Evolutionary conservation across 352 stramenopile species (phyloP), one percentile per base, ranked within the genome.

Genomic region (Phytophthora pseudosyringae): DNA sequence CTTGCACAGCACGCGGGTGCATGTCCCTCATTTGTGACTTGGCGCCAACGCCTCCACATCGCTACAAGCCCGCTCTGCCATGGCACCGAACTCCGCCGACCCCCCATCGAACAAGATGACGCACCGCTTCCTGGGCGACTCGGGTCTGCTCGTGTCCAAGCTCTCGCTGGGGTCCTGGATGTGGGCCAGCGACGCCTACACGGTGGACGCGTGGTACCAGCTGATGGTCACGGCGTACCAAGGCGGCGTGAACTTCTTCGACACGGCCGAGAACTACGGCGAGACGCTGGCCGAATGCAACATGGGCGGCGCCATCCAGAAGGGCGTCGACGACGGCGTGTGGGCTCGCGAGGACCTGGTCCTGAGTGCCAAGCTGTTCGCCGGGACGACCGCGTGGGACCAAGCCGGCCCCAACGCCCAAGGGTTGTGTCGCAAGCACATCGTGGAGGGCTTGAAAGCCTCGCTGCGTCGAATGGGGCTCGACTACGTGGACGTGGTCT

Each of bases 331-430:
- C 51, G 51, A 44, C 21, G 48, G 48, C 2, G 16, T 55, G 7
- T 55, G 48, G 48, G 26, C 10, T 16, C 68, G 79, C 2, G 78
- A 88, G 13, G 75, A 90, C 28, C 66, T 90, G 4, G 68, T 90
- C 6, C 51, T 90, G 44, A 73, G 62, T 16, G 77, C 81, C 52
- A 90, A 90, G 62, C 67, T 88, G 54, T 81, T 80, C 46, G 58
- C 73, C 10, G 78, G 76, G 16, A 64, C 56, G 5, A 47, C 28
- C 28, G 51, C 41, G n/a, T 67, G 43, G 51, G 44, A 58, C 12
- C 44, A 54, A 32, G 10, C 32, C 12, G 35, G 48, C 13, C 48
- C 48, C 1, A 55, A 55, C 25, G 48, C 32, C 11, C 48, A 55
- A 3, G 48, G 48, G 13, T 35, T 55, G 48, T 45, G 48, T 33